These are phyloP conservation scores for Odonthalia washingtoniensis DNA, from an alignment of 31 red algal species.

Conservation along the genomic window DNA sequence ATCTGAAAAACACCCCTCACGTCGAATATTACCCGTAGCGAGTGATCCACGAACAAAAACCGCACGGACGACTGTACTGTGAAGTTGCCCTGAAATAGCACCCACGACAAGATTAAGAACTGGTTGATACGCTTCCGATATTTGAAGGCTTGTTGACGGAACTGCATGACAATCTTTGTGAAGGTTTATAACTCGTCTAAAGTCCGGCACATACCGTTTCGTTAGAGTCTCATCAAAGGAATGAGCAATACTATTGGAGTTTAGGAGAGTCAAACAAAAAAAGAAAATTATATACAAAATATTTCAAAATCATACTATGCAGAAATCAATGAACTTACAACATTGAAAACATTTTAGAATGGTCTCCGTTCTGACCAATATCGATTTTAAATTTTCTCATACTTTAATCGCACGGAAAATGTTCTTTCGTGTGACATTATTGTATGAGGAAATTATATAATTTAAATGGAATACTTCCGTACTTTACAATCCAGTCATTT, in stretches of 20 bases:
- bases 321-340: too few relatives aligned
- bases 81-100: not conserved
- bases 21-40: slow-evolving; percentile 25
- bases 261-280: too few relatives aligned
- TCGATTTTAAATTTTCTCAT: too few relatives aligned
- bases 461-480: too few relatives aligned
- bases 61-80: not conserved
- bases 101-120: not conserved
- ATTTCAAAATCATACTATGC: too few relatives aligned
- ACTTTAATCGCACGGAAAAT: too few relatives aligned
- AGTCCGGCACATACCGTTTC: slow-evolving; percentile 58
- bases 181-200: slow-evolving; percentile 51
- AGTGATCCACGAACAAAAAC: slow-evolving; percentile 63
- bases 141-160: not conserved
- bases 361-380: too few relatives aligned
- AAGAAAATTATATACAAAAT: too few relatives aligned
- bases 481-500: too few relatives aligned
- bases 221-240: slow-evolving; percentile 46
- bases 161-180: slow-evolving; percentile 13
- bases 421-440: too few relatives aligned
- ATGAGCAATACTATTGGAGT: slow-evolving; percentile 25
- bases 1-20: slow-evolving; percentile 57
- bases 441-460: too few relatives aligned
- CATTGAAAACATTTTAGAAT: too few relatives aligned
- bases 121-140: not conserved